These are phyloP conservation scores for Tolypocladium sp. DNA, from an alignment of 2,329 filamentous ascomycete genomes.

Conservation along the genomic window DNA sequence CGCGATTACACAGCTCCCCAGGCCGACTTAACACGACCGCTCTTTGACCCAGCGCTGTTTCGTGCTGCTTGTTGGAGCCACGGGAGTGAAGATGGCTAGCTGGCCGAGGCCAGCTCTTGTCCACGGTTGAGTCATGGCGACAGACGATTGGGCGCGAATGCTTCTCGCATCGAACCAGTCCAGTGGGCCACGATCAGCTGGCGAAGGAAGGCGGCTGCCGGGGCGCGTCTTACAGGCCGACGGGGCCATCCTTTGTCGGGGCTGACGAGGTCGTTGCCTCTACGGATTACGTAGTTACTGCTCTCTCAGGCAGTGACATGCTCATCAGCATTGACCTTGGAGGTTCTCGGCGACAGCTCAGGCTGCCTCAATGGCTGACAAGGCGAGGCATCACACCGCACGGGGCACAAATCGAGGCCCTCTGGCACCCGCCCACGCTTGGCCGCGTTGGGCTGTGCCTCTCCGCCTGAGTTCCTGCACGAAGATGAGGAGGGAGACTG, in stretches of 20 bases:
- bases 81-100: not conserved
- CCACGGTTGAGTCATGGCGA: not conserved
- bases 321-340: not conserved
- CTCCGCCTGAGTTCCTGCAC: not conserved
- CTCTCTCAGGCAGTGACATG: not conserved
- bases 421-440: too few relatives aligned
- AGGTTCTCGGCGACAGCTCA: not conserved
- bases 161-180: not conserved
- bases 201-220: too few relatives aligned
- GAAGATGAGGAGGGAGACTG: not conserved
- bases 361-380: not conserved
- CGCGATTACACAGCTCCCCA: not conserved
- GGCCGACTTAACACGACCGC: too few relatives aligned
- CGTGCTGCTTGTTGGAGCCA: not conserved
- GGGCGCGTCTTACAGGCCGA: not conserved
- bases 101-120: not conserved
- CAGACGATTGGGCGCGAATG: not conserved
- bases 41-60: too few relatives aligned
- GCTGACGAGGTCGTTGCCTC: not conserved
- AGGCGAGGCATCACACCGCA: not conserved
- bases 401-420: not conserved
- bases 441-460: not conserved
- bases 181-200: not conserved
- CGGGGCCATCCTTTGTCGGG: not conserved
- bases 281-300: too few relatives aligned